Conservation (phyloP, 2,329 filamentous ascomycete genomes). For the Corynespora cassiicola region DNA sequence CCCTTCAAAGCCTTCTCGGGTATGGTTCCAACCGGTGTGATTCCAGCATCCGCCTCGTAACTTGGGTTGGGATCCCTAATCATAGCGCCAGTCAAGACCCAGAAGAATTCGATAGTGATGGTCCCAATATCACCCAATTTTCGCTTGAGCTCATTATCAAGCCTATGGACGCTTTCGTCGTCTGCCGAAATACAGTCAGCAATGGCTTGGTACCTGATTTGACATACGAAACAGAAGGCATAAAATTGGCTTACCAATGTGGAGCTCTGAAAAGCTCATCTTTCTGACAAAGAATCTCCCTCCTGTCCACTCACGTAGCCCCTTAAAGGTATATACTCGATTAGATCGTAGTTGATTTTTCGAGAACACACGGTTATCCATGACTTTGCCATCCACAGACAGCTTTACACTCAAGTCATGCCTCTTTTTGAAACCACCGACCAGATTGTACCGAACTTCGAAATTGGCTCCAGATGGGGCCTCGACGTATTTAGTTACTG, state of each 20-base stretch:
- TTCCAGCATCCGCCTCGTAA: background rate
- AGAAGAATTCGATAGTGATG: constrained; percentile 17
- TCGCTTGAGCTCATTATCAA: constrained; percentile 9
- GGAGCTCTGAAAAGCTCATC: constrained; percentile 28
- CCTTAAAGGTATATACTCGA: background rate
- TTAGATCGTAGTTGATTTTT: background rate
- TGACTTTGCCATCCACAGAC: constrained; percentile 30
- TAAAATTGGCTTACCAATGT: constrained; percentile 10
- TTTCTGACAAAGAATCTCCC: constrained; percentile 10
- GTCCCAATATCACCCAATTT: constrained; percentile 17
- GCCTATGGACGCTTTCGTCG: no score
- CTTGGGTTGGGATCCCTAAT: background rate
- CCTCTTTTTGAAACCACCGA: constrained; percentile 3
- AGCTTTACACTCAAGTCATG: constrained; percentile 13
- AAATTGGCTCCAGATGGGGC: constrained; percentile 32
- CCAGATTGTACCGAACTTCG: constrained; percentile 12
- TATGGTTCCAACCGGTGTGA: constrained; percentile 15
- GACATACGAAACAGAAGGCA: no score
- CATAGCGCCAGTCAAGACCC: background rate
- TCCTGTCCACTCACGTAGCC: background rate
- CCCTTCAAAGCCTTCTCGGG: constrained; percentile 32
- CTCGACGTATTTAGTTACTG: constrained; percentile 40
- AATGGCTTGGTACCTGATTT: no score
- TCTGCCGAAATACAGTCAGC: no score
- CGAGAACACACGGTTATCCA: no score